Conservation (phyloP, 306 rosid genomes). For the Cyamopsis tetragonoloba region DNA sequence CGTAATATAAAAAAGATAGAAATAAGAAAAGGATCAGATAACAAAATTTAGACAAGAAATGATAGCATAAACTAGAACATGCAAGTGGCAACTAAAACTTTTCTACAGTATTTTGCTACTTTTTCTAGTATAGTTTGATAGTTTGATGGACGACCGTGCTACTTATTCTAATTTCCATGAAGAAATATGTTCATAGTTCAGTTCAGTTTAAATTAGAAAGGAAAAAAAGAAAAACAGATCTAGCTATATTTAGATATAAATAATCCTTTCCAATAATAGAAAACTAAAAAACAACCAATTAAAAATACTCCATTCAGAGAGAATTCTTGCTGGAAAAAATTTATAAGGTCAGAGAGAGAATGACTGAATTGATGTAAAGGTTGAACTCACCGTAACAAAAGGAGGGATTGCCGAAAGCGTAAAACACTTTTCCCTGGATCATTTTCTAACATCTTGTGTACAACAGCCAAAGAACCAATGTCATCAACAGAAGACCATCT, state of each 20-base stretch:
- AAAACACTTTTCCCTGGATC: constrained; percentile 84
- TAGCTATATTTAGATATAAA: not conserved
- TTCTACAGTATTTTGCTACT: not conserved
- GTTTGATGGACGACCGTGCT: not conserved
- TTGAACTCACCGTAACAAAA: constrained; percentile 59
- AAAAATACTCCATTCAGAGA: constrained; percentile 1
- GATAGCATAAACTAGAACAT: not conserved
- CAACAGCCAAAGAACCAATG: constrained; percentile 85
- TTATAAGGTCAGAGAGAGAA: not conserved
- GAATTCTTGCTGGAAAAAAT: not conserved
- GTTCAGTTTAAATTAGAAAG: constrained; percentile 3
- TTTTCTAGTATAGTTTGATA: too few relatives aligned
- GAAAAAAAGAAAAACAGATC: not conserved
- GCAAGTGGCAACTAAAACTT: not conserved
- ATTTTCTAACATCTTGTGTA: constrained; percentile 61
- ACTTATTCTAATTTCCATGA: constrained; percentile 2
- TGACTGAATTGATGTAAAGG: not conserved
- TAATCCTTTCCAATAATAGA: not conserved
- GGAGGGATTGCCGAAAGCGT: constrained; percentile 85
- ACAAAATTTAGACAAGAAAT: not conserved
- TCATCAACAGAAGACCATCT: constrained; percentile 88
- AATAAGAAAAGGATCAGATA: not conserved
- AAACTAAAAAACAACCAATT: not conserved
- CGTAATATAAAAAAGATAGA: not conserved
- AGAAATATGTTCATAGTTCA: constrained; percentile 14